phyloP scores from a whole-genome alignment of 2,329 filamentous ascomycete species.

The Neofusicoccum umdonicola region DNA sequence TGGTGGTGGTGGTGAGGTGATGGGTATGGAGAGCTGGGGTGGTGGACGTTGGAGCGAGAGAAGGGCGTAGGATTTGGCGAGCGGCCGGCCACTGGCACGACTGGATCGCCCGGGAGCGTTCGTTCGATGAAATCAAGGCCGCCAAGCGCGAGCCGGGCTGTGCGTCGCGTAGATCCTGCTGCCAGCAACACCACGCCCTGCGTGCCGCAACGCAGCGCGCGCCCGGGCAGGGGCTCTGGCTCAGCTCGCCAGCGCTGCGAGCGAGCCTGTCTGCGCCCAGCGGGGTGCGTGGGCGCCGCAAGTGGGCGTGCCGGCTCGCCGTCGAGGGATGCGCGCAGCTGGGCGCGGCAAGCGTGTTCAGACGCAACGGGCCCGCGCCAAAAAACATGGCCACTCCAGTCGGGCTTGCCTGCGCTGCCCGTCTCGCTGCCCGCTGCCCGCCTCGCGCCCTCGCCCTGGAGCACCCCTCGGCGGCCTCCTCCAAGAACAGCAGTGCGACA shows the following conservation, averaged over 20 bases:
- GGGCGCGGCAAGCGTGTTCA: slow-evolving; percentile 2
- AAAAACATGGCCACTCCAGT: not conserved
- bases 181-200: slow-evolving; percentile 14
- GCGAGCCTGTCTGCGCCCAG: not conserved
- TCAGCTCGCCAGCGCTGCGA: too few species aligned
- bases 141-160: slow-evolving; percentile 15
- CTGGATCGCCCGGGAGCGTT: slow-evolving; percentile 12
- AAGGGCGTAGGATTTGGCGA: slow-evolving; percentile 18
- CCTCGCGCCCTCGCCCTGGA: not conserved
- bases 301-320: not conserved
- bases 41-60: slow-evolving; percentile 19
- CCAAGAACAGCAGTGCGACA: not conserved
- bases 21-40: slow-evolving; percentile 18
- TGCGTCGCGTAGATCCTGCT: slow-evolving; percentile 14
- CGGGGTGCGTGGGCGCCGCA: too few species aligned
- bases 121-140: slow-evolving; percentile 15
- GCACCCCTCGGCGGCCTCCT: not conserved
- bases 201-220: not conserved
- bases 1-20: slow-evolving; percentile 17
- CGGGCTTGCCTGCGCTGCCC: not conserved
- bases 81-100: slow-evolving; percentile 4
- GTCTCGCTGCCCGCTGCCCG: not conserved
- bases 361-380: not conserved
- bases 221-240: not conserved
- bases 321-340: slow-evolving; percentile 5